Base-by-base conservation (phyloP, 1,284 basidiomycete species). In the Pseudozyma pruni region DNA sequence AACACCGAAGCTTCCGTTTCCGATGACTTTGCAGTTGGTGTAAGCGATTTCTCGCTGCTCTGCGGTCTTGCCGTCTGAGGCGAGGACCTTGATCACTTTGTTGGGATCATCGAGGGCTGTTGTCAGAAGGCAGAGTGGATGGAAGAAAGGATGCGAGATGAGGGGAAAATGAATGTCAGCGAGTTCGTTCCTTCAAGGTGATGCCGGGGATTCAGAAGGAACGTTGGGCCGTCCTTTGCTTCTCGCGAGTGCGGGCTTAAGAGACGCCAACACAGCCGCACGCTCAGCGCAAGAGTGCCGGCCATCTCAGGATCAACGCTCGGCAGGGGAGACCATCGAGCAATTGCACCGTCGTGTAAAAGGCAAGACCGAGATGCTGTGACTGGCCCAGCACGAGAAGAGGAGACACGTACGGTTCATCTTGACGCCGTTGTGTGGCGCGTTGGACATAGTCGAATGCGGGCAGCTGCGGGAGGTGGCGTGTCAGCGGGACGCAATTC, bases 1-100 rank as follows among this genome's bases (percentile, higher is more conserved):
- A 83, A 98, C 94, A 78, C 96, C 96, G 81, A 98, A 98, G 62
- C 92, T 94, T 83, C 95, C 96, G 83, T 98, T 98, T 61, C 96
- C 95, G 82, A 95, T 92, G 81, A 98, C 92, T 85, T 97, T 98
- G 88, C 92, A 96, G 84, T 92, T 94, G 78, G 92, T 96, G 86
- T 98, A 98, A 45, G 90, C 88, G 80, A 99, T 89, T 78, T 94
- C 91, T 80, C 88, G 88, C 73, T 91, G 90, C 57, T 92, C 90
- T 77, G 92, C 94, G 4, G 90, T 87, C 88, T 94, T 96, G 84
- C 96, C 95, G 81, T 96, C 92, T 69, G 91, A 92, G 68, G 95
- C 95, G 79, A 91, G 87, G 77, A 98, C 95, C 83, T 92, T 93
- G 85, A 96, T 90, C 78, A 97, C 87, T 85, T 93, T 93, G 85